Evolutionary conservation across 1,284 basidiomycete genomes (phyloP).

Genomic region (Mycena sp.): DNA sequence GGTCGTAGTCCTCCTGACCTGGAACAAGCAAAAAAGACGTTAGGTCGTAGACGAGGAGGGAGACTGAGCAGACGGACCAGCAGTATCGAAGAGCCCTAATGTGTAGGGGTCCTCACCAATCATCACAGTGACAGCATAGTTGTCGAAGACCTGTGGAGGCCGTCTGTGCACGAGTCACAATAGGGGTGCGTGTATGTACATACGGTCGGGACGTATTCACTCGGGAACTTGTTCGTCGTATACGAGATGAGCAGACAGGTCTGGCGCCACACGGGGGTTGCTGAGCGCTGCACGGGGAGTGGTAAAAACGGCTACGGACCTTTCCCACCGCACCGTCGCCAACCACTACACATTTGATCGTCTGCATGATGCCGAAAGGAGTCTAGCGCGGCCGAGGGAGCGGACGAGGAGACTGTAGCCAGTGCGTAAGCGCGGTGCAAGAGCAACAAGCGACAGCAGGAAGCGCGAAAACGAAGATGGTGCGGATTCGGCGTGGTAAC

Average conservation of each 20-base stretch:
- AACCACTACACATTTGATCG: constrained; percentile 95
- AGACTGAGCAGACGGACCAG: too few relatives aligned
- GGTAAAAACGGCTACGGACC: constrained; percentile 63
- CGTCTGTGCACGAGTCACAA: constrained; percentile 32
- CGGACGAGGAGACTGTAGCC: constrained; percentile 33
- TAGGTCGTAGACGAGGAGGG: constrained; percentile 1
- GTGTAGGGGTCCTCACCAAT: constrained; percentile 99
- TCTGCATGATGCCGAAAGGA: constrained; percentile 76
- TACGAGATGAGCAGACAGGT: constrained; percentile 99
- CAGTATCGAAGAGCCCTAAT: constrained; percentile 97
- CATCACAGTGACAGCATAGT: constrained; percentile 99
- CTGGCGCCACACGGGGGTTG: constrained; percentile 49
- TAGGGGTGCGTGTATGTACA: constrained; percentile 46
- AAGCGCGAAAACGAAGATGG: background rate
- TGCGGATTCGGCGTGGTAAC: constrained; percentile 21
- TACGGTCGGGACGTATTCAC: constrained; percentile 98
- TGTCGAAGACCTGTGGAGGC: constrained; percentile 86
- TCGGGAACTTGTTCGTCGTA: constrained; percentile 98
- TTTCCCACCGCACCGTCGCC: constrained; percentile 99
- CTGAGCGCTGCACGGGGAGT: background rate
- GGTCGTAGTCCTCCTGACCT: constrained; percentile 99
- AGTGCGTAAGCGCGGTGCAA: constrained; percentile 29
- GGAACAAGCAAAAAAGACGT: too few relatives aligned
- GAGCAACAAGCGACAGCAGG: background rate
- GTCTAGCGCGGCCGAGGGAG: constrained; percentile 38